Conservation (phyloP, 345 rosid species). For the Rhodamnia argentea region DNA sequence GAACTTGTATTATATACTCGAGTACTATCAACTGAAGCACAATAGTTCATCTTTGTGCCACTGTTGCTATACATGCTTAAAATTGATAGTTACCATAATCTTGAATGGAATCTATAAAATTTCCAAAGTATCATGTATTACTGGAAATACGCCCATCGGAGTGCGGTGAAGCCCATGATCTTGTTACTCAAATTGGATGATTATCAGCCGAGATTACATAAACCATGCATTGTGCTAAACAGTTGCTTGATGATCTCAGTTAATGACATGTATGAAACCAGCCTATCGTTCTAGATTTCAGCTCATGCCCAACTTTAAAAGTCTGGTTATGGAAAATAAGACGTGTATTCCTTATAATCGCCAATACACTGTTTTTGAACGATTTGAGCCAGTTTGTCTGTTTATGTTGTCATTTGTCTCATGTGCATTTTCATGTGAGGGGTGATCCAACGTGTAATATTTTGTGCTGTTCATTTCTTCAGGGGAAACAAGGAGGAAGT, state of each 20-base stretch:
- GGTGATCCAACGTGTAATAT: not conserved
- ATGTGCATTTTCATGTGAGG: not conserved
- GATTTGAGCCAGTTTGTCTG: not conserved
- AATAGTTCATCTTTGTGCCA: no score
- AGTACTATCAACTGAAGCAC: not conserved
- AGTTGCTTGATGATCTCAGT: not conserved
- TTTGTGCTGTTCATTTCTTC: not conserved
- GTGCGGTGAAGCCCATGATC: not conserved
- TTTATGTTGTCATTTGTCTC: not conserved
- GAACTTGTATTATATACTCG: not conserved
- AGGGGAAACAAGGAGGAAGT: conserved; percentile 97
- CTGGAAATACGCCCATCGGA: not conserved
- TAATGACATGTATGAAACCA: not conserved
- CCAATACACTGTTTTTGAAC: not conserved
- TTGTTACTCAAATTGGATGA: not conserved
- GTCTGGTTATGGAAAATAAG: not conserved
- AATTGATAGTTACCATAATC: no score
- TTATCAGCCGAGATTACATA: not conserved
- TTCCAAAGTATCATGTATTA: no score
- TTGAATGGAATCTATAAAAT: no score
- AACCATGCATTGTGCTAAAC: not conserved
- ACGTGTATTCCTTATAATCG: not conserved
- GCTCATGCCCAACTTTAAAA: not conserved
- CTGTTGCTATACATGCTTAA: no score
- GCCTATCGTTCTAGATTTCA: not conserved